A percentile compares a stretch with the other conserved stretches of the same genome.
These are phyloP conservation scores for Ophiocordyceps camponoti-floridani DNA, from an alignment of 2,329 filamentous ascomycete species.

Conservation along the genomic window DNA sequence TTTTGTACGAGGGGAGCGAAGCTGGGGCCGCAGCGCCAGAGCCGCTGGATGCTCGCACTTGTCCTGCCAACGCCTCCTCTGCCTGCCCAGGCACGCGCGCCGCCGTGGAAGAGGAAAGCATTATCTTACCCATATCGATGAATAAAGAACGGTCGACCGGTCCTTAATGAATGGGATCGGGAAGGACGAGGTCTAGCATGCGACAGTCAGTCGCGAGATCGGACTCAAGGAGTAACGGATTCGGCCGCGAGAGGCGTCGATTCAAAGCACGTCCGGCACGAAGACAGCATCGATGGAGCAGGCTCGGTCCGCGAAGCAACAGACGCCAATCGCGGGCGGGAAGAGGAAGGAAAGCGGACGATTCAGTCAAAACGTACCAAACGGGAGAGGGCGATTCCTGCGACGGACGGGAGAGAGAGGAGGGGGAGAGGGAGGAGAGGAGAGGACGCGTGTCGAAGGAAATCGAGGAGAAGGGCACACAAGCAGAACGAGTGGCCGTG, in stretches of 20 bases:
- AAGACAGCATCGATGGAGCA: not conserved
- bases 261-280: not conserved
- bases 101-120: conserved; percentile 9
- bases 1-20: conserved; percentile 1
- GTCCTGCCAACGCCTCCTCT: conserved; percentile 2
- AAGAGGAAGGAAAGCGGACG: not conserved
- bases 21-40: not conserved
- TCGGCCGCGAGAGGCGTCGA: not conserved
- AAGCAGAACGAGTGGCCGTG: conserved; percentile 8
- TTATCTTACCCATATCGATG: conserved; percentile 23
- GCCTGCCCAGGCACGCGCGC: conserved; percentile 8
- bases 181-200: conserved; percentile 12
- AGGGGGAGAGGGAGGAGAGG: conserved; percentile 2
- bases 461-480: conserved; percentile 10
- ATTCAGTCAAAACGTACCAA: not conserved
- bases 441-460: conserved; percentile 16
- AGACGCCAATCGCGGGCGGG: not conserved
- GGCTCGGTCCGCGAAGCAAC: not conserved
- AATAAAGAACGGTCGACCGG: conserved; percentile 18
- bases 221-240: conserved; percentile 3
- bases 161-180: conserved; percentile 9
- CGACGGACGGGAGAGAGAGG: not conserved
- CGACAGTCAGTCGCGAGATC: conserved; percentile 9
- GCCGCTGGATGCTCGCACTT: not conserved
- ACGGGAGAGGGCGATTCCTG: conserved; percentile 5